phyloP scores from a whole-genome alignment of 768 basidiomycete genomes.

The Candolleomyces aberdarensis region DNA sequence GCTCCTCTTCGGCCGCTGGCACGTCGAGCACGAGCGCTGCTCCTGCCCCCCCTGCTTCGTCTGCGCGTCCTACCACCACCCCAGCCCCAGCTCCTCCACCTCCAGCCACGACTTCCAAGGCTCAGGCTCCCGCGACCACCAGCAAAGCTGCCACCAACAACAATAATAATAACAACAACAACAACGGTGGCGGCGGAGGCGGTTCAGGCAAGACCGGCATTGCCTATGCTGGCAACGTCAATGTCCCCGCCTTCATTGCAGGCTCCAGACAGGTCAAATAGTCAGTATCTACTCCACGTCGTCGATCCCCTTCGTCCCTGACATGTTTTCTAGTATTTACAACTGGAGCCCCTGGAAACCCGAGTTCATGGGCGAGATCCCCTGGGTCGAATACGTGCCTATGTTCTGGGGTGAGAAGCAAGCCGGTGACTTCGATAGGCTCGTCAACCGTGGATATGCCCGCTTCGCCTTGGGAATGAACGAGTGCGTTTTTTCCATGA shows the following conservation, averaged over 20 bases:
- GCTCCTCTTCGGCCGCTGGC: conserved; percentile 2
- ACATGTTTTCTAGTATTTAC: conserved; percentile 41
- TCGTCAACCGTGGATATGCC: conserved; percentile 51
- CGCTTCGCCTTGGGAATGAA: conserved; percentile 58
- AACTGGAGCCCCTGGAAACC: conserved; percentile 63
- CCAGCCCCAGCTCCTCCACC: conserved; percentile 17
- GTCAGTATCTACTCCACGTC: conserved; percentile 28
- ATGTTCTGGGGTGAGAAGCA: conserved; percentile 72
- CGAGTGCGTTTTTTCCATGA: conserved; percentile 50
- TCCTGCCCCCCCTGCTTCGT: not conserved
- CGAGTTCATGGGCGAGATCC: conserved; percentile 19
- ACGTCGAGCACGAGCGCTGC: not conserved
- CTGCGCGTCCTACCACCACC: conserved; percentile 1
- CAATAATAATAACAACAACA: not conserved
- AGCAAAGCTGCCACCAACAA: not conserved
- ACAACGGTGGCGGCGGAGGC: conserved; percentile 12
- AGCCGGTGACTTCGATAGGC: conserved; percentile 40
- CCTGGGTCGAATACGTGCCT: conserved; percentile 54
- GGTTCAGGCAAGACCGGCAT: conserved; percentile 52
- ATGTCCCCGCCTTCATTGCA: conserved; percentile 51
- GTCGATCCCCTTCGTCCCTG: not conserved
- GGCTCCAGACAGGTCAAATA: conserved; percentile 27
- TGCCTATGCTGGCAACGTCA: conserved; percentile 51
- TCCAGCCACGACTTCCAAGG: not conserved
- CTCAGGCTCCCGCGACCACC: not conserved